A percentile compares a stretch with the other conserved stretches of the same genome.
Evolutionary conservation across 192 early-diverging fungal species (phyloP).

Genomic region (Gonapodya prolifera): DNA sequence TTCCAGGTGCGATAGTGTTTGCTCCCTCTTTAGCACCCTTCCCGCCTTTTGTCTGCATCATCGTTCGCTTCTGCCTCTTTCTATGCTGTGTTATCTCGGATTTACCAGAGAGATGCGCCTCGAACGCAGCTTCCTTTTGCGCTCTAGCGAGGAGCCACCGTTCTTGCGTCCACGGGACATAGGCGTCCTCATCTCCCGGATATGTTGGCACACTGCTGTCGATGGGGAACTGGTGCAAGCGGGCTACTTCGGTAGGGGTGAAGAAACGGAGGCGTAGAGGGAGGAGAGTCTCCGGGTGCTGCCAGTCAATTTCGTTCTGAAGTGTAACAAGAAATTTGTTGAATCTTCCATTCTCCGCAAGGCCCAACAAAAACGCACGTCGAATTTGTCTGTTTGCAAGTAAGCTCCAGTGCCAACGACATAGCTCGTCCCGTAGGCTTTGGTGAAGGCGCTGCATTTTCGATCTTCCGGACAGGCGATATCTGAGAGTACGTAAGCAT

Average conservation of each 20-base stretch:
- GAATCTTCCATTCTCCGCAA: not conserved
- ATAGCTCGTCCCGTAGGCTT: constrained; percentile 73
- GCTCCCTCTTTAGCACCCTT: no score
- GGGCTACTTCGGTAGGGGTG: not conserved
- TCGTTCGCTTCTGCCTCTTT: not conserved
- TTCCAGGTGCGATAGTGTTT: not conserved
- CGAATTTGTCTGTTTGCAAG: constrained; percentile 14
- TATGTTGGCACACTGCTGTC: not conserved
- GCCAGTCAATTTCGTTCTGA: not conserved
- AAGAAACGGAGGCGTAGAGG: not conserved
- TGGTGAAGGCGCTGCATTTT: constrained; percentile 35
- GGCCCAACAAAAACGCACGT: not conserved
- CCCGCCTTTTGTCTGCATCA: not conserved
- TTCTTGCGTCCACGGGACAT: not conserved
- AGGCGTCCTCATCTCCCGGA: not conserved
- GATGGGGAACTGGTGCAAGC: not conserved
- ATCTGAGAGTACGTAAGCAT: not conserved
- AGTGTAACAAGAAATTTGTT: not conserved
- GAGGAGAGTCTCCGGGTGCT: not conserved
- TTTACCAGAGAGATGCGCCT: not conserved
- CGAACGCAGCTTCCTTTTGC: not conserved
- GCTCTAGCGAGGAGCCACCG: not conserved
- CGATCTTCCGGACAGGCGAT: constrained; percentile 15
- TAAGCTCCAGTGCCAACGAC: constrained; percentile 65
- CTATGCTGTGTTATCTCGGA: not conserved